Conservation (phyloP, 441 rosid genomes). For the Erodium trifolium region DNA sequence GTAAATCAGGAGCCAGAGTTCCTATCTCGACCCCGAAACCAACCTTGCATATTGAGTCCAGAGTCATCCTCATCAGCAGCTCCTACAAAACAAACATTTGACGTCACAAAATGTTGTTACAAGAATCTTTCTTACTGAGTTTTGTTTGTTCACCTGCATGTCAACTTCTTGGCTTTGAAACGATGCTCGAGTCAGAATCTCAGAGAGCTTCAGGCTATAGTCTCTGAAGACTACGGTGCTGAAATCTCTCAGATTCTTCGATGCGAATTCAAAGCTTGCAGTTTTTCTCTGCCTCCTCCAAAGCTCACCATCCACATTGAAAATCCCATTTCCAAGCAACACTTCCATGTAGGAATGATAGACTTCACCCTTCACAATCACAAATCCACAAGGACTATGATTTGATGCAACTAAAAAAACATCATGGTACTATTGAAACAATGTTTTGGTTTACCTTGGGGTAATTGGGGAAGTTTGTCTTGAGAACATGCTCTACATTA, state of each 20-base stretch:
- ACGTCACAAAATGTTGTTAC: no score
- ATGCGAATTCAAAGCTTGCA: conserved; percentile 91
- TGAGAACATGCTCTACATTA: conserved; percentile 82
- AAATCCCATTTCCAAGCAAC: conserved; percentile 84
- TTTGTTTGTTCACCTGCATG: conserved; percentile 52
- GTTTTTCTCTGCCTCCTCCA: conserved; percentile 95
- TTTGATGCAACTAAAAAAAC: neutral
- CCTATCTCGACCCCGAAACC: conserved; percentile 96
- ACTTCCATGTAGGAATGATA: conserved; percentile 93
- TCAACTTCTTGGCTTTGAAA: conserved; percentile 47
- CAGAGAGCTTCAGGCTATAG: conserved; percentile 50
- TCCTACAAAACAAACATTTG: conserved; percentile 31
- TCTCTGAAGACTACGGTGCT: conserved; percentile 90
- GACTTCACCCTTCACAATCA: conserved; percentile 57
- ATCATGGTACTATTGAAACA: neutral
- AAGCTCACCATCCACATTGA: conserved; percentile 77
- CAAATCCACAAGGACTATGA: neutral
- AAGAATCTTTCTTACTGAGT: neutral
- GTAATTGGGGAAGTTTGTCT: conserved; percentile 69
- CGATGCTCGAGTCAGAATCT: conserved; percentile 40
- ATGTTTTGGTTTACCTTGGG: conserved; percentile 45
- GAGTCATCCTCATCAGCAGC: conserved; percentile 81
- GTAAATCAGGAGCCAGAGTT: conserved; percentile 59
- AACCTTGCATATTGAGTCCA: conserved; percentile 89
- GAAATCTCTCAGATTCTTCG: conserved; percentile 86